Evolutionary conservation across 208 protist genomes (phyloP), one percentile per base, ranked within the genome.

Genomic region (Kentomonas sorsogonicus): DNA sequence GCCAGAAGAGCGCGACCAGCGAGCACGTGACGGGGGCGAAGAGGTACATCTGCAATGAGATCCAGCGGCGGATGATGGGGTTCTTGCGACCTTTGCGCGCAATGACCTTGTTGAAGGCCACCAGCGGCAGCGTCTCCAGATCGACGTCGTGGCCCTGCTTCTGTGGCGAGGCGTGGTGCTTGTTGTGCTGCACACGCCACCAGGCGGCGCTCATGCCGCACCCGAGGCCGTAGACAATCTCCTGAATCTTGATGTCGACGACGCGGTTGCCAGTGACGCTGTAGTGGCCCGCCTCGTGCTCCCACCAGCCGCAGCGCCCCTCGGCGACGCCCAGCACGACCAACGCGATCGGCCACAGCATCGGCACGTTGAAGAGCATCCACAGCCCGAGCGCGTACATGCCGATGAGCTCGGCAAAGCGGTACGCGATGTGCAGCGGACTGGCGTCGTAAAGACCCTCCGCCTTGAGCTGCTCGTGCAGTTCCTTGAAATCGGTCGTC

Each of bases 121-220:
- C 74, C 13, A 93, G 73, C 26, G 86, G 86, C 34, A 93, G 74
- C 23, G 83, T 91, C 46, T 86, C 69, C 10, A 91, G 54, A 45
- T 91, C 83, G 2, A 79, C 77, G 53, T 91, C 83, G 53, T 86
- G 77, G 39, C 64, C 53, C 45, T 88, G 66, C 59, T 91, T 80
- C 61, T 91, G 83, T 22, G 83, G 77, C 0, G 79, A 66, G 13
- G 79, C 75, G 65, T 91, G 83, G 57, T 91, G 83, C 41, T 83
- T 80, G 69, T 91, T 91, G 69, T 91, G 83, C 52, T 91, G 76
- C 34, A 66, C 68, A 1, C 77, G 73, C 83, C 83, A 91, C 77
- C 77, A 91, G 26, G 74, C 64, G n/a, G 62, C 80, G 50, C 73
- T 83, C 80, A 87, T 88, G 31, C 80, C 83, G 29, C 72, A 66